These are phyloP conservation scores for Globisporangium cystogenes DNA, from an alignment of 352 stramenopile genomes.

Conservation along the genomic window DNA sequence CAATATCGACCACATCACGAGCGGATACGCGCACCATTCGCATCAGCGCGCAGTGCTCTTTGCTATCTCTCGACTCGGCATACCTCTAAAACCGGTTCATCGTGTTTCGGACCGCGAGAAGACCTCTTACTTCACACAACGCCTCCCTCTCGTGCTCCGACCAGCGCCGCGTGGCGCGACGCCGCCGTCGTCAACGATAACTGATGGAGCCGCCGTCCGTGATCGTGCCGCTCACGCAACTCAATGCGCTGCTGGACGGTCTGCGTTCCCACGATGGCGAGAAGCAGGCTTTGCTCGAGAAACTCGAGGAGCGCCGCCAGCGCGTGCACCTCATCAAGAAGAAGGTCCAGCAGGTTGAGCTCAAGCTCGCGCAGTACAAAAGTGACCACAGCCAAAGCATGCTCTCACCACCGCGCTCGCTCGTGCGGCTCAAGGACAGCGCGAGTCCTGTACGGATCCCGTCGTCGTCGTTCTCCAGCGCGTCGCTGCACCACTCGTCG, in stretches of 20 bases:
- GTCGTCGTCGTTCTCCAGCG: conserved; percentile 10
- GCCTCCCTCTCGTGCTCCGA: too few relatives aligned
- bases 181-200: too few relatives aligned
- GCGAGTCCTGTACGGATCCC: background rate
- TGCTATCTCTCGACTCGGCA: too few relatives aligned
- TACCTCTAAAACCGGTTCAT: too few relatives aligned
- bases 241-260: conserved; percentile 31
- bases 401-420: conserved; percentile 3
- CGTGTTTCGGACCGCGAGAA: too few relatives aligned
- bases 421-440: conserved; percentile 1
- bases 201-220: conserved; percentile 7
- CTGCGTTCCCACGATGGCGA: conserved; percentile 32
- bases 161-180: too few relatives aligned
- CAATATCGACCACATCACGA: too few relatives aligned
- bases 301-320: conserved; percentile 31
- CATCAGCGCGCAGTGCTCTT: too few relatives aligned
- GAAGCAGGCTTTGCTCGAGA: conserved; percentile 24
- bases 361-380: conserved; percentile 39
- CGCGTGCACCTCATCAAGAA: conserved; percentile 29
- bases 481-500: conserved; percentile 4
- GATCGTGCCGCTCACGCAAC: conserved; percentile 36
- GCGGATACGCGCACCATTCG: too few relatives aligned
- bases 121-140: background rate
- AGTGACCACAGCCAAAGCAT: conserved; percentile 38
- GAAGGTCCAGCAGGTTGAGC: conserved; percentile 35